Evolutionary conservation across 2,329 filamentous ascomycete genomes (phyloP).

Genomic region (Hawksworthiomyces lignivorus): DNA sequence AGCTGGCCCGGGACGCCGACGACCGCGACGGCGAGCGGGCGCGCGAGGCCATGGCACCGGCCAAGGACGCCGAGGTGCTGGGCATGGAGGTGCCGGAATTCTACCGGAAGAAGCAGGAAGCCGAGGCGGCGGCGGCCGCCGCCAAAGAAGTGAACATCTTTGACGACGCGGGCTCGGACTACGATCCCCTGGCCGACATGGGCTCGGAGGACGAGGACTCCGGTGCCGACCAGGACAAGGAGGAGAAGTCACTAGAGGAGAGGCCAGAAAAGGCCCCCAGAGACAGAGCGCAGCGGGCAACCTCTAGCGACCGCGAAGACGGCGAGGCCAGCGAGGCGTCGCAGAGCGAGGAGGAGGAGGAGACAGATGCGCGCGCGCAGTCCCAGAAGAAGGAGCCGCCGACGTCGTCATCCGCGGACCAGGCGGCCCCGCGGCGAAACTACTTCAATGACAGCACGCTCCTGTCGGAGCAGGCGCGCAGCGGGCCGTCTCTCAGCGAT

Average conservation of each 20-base stretch:
- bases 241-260: background rate
- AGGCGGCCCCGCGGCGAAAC: conserved; percentile 36
- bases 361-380: background rate
- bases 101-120: conserved; percentile 41
- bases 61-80: conserved; percentile 48
- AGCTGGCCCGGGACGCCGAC: conserved; percentile 28
- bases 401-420: conserved; percentile 14
- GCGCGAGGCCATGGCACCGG: conserved; percentile 34
- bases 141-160: conserved; percentile 58
- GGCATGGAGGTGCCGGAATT: conserved; percentile 60
- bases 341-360: background rate
- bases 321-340: conserved; percentile 11
- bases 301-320: conserved; percentile 5
- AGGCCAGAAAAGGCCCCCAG: conserved; percentile 13
- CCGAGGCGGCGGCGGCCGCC: conserved; percentile 34
- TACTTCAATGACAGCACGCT: conserved; percentile 58
- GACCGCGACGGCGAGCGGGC: conserved; percentile 30
- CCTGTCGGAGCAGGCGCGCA: conserved; percentile 43
- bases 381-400: conserved; percentile 36
- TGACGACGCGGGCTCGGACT: conserved; percentile 57
- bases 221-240: conserved; percentile 25
- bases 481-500: conserved; percentile 56
- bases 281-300: conserved; percentile 13
- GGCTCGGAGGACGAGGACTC: conserved; percentile 36
- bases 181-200: conserved; percentile 57